Base-by-base conservation (phyloP, 176 grass and related monocot species). In the Areca catechu region DNA sequence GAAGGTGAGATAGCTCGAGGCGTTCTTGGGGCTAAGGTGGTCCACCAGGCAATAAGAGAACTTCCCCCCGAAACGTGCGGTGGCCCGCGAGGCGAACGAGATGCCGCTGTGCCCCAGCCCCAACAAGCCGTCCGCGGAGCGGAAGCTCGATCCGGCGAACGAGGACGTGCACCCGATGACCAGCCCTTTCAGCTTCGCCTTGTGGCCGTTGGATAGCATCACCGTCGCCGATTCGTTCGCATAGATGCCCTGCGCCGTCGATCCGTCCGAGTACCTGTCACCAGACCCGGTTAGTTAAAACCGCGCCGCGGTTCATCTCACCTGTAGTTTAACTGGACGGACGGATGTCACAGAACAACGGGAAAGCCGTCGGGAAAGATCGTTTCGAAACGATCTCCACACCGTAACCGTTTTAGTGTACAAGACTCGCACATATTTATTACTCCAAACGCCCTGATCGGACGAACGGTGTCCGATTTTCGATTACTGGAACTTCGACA, bases 11-110 rank as follows among this genome's bases (percentile, higher is more conserved):
- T 79, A 81, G 75, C 78, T 79, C 24, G 77, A 86, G 71, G 72
- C 56, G 52, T 85, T 74, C 70, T 78, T 72, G 18, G 50, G 56
- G 63, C 80, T 83, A 58, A 68, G 29, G 77, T 78, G 54, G 50
- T 83, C 63, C 28, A 91, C 83, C 17, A 97, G 85, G 78, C 93
- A 97, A 82, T 91, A 97, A 51, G 93, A 91, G 93, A 97, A 88
- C 66, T 76, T 77, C 3, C 18, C 55, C 20, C 67, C 65, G 73
- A 87, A 96, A 29, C 65, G 76, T 7, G 4, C 24, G 37, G 64
- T 52, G 61, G 93, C 87, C 3, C 59, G 24, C 16, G 20, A 7
- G 34, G 78, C 64, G 69, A 97, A 97, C 21, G 93, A 91, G 27
- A 73, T 54, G 5, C 17, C 2, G 52, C 75, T 78, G 72, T 85